These are phyloP conservation scores for Caryopteris hybrid DNA, from an alignment of 305 asterid species.

Conservation along the genomic window DNA sequence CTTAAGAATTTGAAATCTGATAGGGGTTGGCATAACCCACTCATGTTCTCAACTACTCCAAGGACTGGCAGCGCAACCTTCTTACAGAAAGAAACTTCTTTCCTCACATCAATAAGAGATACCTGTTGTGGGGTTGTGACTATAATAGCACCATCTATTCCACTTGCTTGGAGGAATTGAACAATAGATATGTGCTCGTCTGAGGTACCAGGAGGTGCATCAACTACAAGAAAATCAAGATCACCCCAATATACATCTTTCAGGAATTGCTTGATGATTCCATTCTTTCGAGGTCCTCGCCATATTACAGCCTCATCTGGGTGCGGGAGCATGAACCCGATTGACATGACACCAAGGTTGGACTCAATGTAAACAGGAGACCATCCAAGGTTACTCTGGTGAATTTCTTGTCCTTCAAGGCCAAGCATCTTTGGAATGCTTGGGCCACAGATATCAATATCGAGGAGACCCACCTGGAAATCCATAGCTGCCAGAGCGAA, in stretches of 20 bases:
- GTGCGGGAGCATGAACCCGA: conserved; percentile 86
- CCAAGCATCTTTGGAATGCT: conserved; percentile 95
- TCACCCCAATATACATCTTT: conserved; percentile 92
- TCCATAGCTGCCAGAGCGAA: conserved; percentile 81
- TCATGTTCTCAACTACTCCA: conserved; percentile 91
- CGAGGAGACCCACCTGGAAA: conserved; percentile 87
- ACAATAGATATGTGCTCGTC: conserved; percentile 89
- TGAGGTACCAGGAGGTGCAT: conserved; percentile 97
- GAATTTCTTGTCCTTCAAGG: conserved; percentile 90
- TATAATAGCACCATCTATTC: conserved; percentile 83
- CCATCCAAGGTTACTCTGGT: conserved; percentile 91
- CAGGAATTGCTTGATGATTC: conserved; percentile 71
- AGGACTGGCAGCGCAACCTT: conserved; percentile 71
- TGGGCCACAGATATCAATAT: conserved; percentile 87
- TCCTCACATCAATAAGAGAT: conserved; percentile 79
- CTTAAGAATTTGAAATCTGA: conserved; percentile 53
- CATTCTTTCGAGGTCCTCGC: conserved; percentile 92
- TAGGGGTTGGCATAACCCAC: conserved; percentile 69
- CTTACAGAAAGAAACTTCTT: conserved; percentile 85
- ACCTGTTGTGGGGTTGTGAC: conserved; percentile 98
- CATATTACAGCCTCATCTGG: conserved; percentile 93
- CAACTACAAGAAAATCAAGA: conserved; percentile 84
- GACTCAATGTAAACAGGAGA: conserved; percentile 90
- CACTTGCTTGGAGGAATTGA: conserved; percentile 73
- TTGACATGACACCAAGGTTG: conserved; percentile 92